Percentiles rank a stretch among this genome's conserved stretches.
These are phyloP conservation scores for Nannizziopsis arthrosporioides DNA, from an alignment of 2,329 filamentous ascomycete genomes.

Conservation along the genomic window DNA sequence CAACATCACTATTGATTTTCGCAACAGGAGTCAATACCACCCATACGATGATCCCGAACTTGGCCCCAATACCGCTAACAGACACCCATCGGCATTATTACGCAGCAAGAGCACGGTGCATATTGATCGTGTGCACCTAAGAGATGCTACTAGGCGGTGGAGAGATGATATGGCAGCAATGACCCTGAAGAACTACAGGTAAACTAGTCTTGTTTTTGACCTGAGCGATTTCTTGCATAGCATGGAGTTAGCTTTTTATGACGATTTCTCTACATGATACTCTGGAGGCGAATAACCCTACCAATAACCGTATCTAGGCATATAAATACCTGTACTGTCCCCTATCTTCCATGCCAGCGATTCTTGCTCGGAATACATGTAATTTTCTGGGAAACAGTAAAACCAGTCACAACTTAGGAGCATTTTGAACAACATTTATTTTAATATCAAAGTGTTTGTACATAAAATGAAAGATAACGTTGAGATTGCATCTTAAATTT, in stretches of 20 bases:
- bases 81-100: background rate
- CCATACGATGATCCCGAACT: background rate
- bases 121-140: background rate
- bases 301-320: too few species aligned
- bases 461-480: too few species aligned
- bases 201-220: background rate
- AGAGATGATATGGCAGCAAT: constrained; percentile 1
- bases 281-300: too few species aligned
- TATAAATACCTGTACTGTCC: too few species aligned
- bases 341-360: too few species aligned
- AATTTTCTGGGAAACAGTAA: too few species aligned
- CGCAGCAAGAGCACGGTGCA: constrained; percentile 1
- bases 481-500: too few species aligned
- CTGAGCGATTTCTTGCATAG: background rate
- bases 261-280: too few species aligned
- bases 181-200: background rate
- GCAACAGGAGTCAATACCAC: constrained; percentile 12
- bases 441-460: too few species aligned
- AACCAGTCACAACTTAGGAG: too few species aligned
- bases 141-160: background rate
- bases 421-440: too few species aligned
- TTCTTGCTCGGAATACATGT: too few species aligned
- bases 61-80: background rate
- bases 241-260: background rate
- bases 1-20: constrained; percentile 11